Base-by-base conservation (phyloP, 208 protist genomes). In the Trypanosoma grayi region DNA sequence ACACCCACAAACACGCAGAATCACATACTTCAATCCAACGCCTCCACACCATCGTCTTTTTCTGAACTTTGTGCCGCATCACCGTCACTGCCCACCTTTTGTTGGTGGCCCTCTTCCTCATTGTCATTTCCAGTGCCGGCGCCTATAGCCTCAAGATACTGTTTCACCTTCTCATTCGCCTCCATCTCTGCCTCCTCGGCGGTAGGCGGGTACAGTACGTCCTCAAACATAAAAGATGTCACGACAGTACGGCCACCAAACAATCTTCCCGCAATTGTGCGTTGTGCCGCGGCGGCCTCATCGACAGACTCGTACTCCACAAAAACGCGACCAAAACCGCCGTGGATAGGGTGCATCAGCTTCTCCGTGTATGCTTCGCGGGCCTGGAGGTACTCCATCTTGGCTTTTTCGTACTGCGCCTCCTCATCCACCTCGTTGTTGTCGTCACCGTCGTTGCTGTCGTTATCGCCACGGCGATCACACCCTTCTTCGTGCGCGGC, bases 191-290 rank as follows among this genome's bases (percentile, higher is more conserved):
- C 40, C 20, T 70, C 76, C 25, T 62, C 58, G 4, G 60, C 60
- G 9, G 63, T 39, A 0, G 66, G 67, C 18, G 60, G 58, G 24
- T 76, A 54, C 43, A 90, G 53, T n/a, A 95, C 45, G 39, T 96
- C 90, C 13, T 92, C 85, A 64, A 81, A 93, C 37, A 96, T 75
- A 66, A 96, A 96, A 2, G 87, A 88, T 3, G 90, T 96, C 28
- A 96, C 67, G 14, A 96, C 84, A n/a, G 90, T 94, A 47, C 90
- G 82, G 14, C 75, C 77, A 24, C 81, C 76, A 70, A 94, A 96
- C 10, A 92, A 66, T 47, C 88, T 83, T 3, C 90, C 90, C 0
- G 85, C 83, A 51, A 96, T 85, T n/a, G 68, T 57, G 53, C 70
- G 73, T 75, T 96, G 90, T 39, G 87, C 90, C 36, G 66, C 56